Evolutionary conservation across 176 grass and related monocot genomes (phyloP).

Genomic region (Phoenix roebelenii): DNA sequence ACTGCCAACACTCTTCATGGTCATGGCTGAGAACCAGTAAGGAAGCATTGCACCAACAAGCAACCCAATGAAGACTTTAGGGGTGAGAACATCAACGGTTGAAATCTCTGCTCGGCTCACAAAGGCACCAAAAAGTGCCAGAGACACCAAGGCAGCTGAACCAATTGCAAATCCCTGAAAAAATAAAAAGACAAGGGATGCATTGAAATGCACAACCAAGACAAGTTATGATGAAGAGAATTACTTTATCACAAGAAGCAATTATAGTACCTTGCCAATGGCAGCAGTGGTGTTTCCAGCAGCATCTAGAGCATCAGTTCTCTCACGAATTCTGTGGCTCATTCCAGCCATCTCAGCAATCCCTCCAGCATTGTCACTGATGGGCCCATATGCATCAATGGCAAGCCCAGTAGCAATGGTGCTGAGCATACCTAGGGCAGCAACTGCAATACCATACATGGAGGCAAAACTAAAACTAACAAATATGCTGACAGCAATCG

Average conservation of each 20-base stretch:
- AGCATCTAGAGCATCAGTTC: conserved; percentile 87
- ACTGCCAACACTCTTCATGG: conserved; percentile 91
- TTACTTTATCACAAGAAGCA: background rate
- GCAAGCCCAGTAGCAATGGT: conserved; percentile 89
- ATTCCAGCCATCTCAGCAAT: conserved; percentile 98
- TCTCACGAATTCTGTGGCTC: conserved; percentile 88
- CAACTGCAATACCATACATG: conserved; percentile 92
- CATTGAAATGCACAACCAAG: too few relatives aligned
- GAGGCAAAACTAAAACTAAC: conserved; percentile 81
- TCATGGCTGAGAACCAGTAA: conserved; percentile 96
- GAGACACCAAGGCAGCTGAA: conserved; percentile 82
- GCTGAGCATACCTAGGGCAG: conserved; percentile 93
- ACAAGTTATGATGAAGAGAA: too few relatives aligned
- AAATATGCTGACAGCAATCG: conserved; percentile 81
- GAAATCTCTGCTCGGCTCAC: conserved; percentile 67
- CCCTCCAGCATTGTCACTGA: conserved; percentile 91
- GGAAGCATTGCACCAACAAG: conserved; percentile 88
- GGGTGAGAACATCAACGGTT: conserved; percentile 73
- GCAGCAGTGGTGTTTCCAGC: conserved; percentile 96
- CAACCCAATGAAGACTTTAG: conserved; percentile 84
- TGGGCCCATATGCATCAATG: conserved; percentile 92
- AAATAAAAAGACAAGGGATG: too few relatives aligned
- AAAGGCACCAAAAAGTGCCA: conserved; percentile 89
- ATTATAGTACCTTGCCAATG: conserved; percentile 63
- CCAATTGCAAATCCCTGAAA: conserved; percentile 83